These are phyloP conservation scores for Pseudogymnoascus sp. DNA, from an alignment of 2,329 filamentous ascomycete species.

Conservation along the genomic window DNA sequence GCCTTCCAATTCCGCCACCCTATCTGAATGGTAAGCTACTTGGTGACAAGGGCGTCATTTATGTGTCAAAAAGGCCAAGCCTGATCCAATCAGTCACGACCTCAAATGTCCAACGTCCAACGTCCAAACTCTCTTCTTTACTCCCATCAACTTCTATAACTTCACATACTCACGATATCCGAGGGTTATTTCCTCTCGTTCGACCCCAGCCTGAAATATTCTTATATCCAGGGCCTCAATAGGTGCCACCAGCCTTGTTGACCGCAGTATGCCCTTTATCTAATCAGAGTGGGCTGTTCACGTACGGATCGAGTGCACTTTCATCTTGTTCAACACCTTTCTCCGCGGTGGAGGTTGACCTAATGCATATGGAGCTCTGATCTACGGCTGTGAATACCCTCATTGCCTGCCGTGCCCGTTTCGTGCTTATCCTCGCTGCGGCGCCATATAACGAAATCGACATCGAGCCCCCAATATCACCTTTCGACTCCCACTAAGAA, in stretches of 20 bases:
- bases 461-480: background rate
- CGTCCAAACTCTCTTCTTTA: background rate
- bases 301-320: background rate
- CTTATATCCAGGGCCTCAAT: background rate
- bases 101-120: background rate
- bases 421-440: background rate
- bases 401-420: background rate
- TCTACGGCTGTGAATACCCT: background rate
- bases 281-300: background rate
- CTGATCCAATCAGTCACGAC: background rate
- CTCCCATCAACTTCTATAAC: background rate
- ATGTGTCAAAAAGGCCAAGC: background rate
- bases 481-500: background rate
- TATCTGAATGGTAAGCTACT: background rate
- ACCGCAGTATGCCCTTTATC: background rate
- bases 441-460: background rate
- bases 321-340: background rate
- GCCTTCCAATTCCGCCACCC: background rate
- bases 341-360: background rate
- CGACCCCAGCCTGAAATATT: background rate
- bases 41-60: conserved; percentile 1
- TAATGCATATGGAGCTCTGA: background rate
- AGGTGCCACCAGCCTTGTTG: background rate
- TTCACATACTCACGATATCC: background rate
- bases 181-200: background rate